Conservation (phyloP, 768 basidiomycete species). For the Xerocomus spinulosus region DNA sequence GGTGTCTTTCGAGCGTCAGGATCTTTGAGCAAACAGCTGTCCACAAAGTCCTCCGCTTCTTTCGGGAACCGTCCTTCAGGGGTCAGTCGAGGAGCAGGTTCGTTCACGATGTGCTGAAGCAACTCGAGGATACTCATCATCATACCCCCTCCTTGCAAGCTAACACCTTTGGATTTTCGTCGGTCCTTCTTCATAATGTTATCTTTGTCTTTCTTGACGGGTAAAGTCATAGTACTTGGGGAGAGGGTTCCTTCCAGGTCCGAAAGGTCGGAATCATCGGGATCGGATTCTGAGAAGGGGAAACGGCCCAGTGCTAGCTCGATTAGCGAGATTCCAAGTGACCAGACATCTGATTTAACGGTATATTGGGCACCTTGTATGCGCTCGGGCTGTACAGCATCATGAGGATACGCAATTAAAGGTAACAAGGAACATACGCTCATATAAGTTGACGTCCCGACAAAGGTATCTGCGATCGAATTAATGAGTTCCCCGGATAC, state of each 20-base stretch:
- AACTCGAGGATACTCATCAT: slow-evolving; percentile 98
- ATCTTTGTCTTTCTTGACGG: slow-evolving; percentile 34
- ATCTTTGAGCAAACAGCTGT: slow-evolving; percentile 88
- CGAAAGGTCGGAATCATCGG: slow-evolving; percentile 71
- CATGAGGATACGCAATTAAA: slow-evolving; percentile 12
- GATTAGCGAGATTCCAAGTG: slow-evolving; percentile 92
- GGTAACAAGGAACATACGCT: slow-evolving; percentile 59
- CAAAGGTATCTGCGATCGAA: slow-evolving; percentile 98
- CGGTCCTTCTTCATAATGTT: slow-evolving; percentile 67
- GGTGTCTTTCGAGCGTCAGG: slow-evolving; percentile 79
- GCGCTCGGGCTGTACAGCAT: slow-evolving; percentile 77
- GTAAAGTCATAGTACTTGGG: slow-evolving; percentile 50
- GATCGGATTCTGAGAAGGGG: slow-evolving; percentile 84
- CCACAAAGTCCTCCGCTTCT: slow-evolving; percentile 80
- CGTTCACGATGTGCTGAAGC: slow-evolving; percentile 97
- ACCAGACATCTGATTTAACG: slow-evolving; percentile 99
- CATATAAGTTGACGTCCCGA: slow-evolving; percentile 99
- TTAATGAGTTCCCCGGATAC: slow-evolving; percentile 99
- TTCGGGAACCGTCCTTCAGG: slow-evolving; percentile 68
- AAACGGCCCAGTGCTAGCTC: slow-evolving; percentile 96
- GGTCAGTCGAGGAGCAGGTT: slow-evolving; percentile 86
- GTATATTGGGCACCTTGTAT: slow-evolving; percentile 98
- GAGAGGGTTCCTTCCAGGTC: slow-evolving; percentile 81
- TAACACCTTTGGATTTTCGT: slow-evolving; percentile 88
- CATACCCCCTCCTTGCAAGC: slow-evolving; percentile 90